A percentile compares a stretch with the other conserved stretches of the same genome.
Conservation (phyloP, 495 filamentous ascomycete genomes). For the Ascodesmis nigricans region DNA sequence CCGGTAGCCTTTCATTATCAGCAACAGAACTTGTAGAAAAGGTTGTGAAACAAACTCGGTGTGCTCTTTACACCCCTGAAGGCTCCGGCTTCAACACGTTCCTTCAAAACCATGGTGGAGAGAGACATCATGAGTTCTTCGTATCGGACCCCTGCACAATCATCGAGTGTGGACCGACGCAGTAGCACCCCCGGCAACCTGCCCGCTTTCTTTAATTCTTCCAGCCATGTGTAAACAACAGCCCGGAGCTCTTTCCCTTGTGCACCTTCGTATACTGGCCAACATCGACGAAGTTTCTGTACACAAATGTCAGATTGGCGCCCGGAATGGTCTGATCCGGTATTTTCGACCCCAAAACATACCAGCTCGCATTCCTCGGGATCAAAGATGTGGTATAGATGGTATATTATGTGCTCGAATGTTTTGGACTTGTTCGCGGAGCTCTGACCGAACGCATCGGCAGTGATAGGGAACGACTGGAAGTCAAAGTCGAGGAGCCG, state of each 20-base stretch:
- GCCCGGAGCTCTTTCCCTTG: constrained; percentile 21
- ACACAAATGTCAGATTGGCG: neutral
- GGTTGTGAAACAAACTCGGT: constrained; percentile 2
- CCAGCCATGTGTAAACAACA: constrained; percentile 20
- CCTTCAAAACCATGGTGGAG: constrained; percentile 16
- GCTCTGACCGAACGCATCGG: constrained; percentile 18
- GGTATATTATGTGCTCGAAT: constrained; percentile 20
- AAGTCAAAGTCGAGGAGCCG: constrained; percentile 16
- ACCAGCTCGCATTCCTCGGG: constrained; percentile 19
- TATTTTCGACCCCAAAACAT: too few species aligned
- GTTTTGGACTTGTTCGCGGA: constrained; percentile 21
- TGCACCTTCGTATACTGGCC: constrained; percentile 20
- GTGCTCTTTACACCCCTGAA: neutral
- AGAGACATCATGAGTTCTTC: constrained; percentile 19
- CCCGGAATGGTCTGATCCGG: too few species aligned
- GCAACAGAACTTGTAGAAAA: neutral
- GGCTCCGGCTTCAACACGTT: constrained; percentile 11
- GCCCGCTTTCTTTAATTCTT: constrained; percentile 18
- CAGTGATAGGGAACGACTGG: constrained; percentile 14
- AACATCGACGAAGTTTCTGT: constrained; percentile 16
- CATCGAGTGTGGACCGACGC: constrained; percentile 17
- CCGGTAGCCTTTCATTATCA: constrained; percentile 13
- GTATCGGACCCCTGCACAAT: constrained; percentile 20
- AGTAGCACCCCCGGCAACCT: constrained; percentile 15
- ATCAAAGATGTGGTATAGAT: constrained; percentile 16